Evolutionary conservation across 2,329 filamentous ascomycete genomes (phyloP), one percentile per base, ranked within the genome.

Genomic region (Epichloe bromicola): DNA sequence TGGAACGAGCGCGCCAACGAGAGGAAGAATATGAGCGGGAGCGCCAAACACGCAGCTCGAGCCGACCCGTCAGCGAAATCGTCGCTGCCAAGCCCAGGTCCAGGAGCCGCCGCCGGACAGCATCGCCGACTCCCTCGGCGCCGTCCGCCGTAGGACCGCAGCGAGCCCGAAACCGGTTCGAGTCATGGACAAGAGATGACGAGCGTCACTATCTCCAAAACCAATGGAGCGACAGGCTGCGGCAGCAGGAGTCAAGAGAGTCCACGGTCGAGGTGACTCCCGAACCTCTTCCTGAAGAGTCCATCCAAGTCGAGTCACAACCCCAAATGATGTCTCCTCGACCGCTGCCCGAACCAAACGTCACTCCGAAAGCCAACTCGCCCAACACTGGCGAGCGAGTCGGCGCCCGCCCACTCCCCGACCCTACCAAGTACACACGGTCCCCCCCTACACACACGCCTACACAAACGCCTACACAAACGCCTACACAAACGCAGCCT

Each of bases 131-230:
- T 10, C 42, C 42, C 36, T 19, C 50, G 3, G 12, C 46, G 6
- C 51, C 48, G 6, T 39, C 51, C 5, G 53, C 48, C 37, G 36
- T 49, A 3, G 53, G 51, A 19, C 48, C 53, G 15, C 23, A 40
- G 17, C 53, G 53, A 55, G 60, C 23, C 63, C 68, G 52, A 56
- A 69, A 50, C 60, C 71, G 82, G 60, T 70, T 83, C 63, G 68
- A 86, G 64, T 75, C 85, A 55, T 86, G 80, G 80, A 66, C 78
- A 55, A 67, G 69, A 50, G 78, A 83, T 56, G 79, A 83, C 57
- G 83, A 87, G 64, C 76, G 78, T 43, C 81, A 85, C 44, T 76
- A 79, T 43, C 69, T 86, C 15, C 75, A 76, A 26, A 76, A 78
- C 44, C 73, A 79, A 42, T 70, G 70, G 70, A 67, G 67, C 26